phyloP scores from a whole-genome alignment of 805 yeast genomes.

The Aciculoconidium aculeatum region DNA sequence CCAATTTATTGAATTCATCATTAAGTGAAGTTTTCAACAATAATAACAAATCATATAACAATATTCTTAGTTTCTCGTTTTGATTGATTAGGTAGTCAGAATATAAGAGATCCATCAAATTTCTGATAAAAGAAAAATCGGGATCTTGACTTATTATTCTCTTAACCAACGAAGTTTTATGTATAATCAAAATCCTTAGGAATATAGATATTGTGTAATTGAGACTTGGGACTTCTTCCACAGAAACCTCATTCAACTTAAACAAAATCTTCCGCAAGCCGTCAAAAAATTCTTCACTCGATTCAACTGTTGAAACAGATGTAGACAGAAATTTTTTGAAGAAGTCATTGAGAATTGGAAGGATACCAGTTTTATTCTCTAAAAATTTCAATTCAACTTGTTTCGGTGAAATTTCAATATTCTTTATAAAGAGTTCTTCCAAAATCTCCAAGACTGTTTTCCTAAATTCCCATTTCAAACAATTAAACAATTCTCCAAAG shows the following conservation, averaged over 20 bases:
- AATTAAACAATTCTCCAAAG: conserved; percentile 36
- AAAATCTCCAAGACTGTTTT: conserved; percentile 20
- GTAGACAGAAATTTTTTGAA: conserved; percentile 43
- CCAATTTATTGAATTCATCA: conserved; percentile 10
- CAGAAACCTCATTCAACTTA: conserved; percentile 16
- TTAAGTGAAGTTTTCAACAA: conserved; percentile 42
- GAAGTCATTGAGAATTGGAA: conserved; percentile 38
- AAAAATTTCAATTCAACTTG: conserved; percentile 2
- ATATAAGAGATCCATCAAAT: conserved; percentile 41
- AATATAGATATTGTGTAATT: conserved; percentile 39
- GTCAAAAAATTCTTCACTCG: conserved; percentile 17
- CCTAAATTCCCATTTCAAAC: conserved; percentile 25
- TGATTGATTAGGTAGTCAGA: conserved; percentile 29
- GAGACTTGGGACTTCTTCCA: conserved; percentile 4
- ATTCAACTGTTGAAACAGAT: conserved; percentile 16
- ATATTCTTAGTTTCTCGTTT: conserved; percentile 46
- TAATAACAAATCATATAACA: conserved; percentile 54
- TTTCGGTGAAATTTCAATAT: conserved; percentile 9
- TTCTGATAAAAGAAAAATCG: conserved; percentile 44
- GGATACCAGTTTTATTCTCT: conserved; percentile 1
- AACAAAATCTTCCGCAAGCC: conserved; percentile 16
- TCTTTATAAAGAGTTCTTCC: conserved; percentile 22
- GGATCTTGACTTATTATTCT: conserved; percentile 37
- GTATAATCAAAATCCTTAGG: conserved; percentile 53
- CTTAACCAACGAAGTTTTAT: conserved; percentile 42